These are phyloP conservation scores for Nemania sp. DNA, from an alignment of 2,329 filamentous ascomycete species.

Conservation along the genomic window DNA sequence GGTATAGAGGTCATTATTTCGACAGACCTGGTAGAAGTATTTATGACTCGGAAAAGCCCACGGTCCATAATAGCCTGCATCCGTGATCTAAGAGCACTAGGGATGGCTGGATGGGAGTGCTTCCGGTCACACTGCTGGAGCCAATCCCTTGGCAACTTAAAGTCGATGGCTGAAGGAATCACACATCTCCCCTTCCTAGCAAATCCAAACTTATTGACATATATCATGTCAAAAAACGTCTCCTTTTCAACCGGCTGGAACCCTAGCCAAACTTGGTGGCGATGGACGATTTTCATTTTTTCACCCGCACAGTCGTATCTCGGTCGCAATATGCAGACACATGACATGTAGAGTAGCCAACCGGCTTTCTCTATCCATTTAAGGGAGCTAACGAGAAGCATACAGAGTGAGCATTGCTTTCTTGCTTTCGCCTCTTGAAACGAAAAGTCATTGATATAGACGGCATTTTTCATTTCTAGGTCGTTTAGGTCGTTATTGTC, in stretches of 20 bases:
- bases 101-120: conserved; percentile 16
- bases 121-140: conserved; percentile 10
- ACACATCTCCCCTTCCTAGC: conserved; percentile 1
- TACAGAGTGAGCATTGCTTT: conserved; percentile 22
- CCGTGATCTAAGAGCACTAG: not conserved
- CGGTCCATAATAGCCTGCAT: conserved; percentile 12
- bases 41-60: conserved; percentile 23
- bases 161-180: not conserved
- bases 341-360: conserved; percentile 22
- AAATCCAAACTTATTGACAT: not conserved
- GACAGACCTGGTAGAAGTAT: conserved; percentile 28
- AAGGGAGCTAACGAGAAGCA: not conserved
- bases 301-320: conserved; percentile 19
- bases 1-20: conserved; percentile 16
- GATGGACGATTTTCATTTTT: conserved; percentile 13
- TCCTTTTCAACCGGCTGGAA: conserved; percentile 28
- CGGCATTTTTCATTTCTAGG: conserved; percentile 14
- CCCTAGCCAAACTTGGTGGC: conserved; percentile 22
- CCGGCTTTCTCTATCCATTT: not conserved
- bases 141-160: conserved; percentile 16
- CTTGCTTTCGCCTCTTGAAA: conserved; percentile 1
- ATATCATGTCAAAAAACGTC: conserved; percentile 2
- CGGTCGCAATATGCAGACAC: conserved; percentile 20
- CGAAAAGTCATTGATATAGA: conserved; percentile 23
- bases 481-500: not conserved